Percentiles rank a stretch among this genome's conserved stretches.
Conservation (phyloP, 441 rosid genomes). For the Gossypium davidsonii region DNA sequence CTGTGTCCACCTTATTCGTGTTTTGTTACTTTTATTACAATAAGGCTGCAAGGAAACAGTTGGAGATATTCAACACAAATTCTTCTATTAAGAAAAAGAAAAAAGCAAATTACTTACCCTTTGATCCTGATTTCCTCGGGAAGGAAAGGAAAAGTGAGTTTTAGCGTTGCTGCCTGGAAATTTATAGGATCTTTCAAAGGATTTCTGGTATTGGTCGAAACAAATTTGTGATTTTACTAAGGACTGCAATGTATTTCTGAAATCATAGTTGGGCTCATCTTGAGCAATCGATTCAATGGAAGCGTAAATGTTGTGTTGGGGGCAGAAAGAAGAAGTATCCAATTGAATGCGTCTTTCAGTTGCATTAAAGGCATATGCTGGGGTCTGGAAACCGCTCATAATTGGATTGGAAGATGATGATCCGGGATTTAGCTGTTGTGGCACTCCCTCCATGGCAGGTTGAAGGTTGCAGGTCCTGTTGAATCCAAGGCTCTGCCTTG, state of each 20-base stretch:
- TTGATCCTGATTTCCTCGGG: conserved; percentile 40
- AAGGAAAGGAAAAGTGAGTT: conserved; percentile 34
- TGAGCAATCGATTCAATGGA: conserved; percentile 28
- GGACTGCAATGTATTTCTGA: conserved; percentile 26
- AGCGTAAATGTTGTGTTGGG: conserved; percentile 25
- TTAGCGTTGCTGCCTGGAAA: conserved; percentile 10
- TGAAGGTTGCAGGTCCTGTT: conserved; percentile 22
- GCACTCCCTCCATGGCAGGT: conserved; percentile 14
- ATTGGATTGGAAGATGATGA: conserved; percentile 33
- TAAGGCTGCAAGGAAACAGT: conserved; percentile 28
- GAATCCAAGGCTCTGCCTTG: conserved; percentile 23
- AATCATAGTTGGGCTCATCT: conserved; percentile 19
- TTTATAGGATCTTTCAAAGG: conserved; percentile 15
- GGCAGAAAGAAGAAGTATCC: conserved; percentile 21
- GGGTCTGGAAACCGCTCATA: conserved; percentile 46
- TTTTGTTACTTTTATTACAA: conserved; percentile 32
- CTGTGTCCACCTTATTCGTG: conserved; percentile 85
- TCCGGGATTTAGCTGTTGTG: conserved; percentile 18
- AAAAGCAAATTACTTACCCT: conserved; percentile 29
- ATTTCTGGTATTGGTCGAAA: conserved; percentile 21
- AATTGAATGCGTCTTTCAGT: conserved; percentile 40
- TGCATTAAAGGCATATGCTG: conserved; percentile 57
- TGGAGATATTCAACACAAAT: neutral
- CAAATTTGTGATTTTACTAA: conserved; percentile 29
- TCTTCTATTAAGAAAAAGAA: neutral